phyloP scores from a whole-genome alignment of 2,329 filamentous ascomycete genomes.

The Fusarium euwallaceae region DNA sequence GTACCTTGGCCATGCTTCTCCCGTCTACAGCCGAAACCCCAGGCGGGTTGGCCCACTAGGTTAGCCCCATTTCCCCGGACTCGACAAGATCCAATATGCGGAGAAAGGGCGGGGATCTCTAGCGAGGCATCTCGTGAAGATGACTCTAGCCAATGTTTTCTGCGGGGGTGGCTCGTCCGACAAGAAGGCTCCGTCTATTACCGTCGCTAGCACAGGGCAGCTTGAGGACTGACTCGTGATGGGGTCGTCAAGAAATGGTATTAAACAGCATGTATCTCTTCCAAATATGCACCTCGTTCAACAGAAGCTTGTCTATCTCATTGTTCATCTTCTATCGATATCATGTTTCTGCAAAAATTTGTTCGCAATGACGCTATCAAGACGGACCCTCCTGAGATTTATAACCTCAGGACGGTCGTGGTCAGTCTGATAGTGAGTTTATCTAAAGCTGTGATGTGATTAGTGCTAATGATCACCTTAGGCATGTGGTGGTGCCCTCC shows the following conservation, averaged over 20 bases:
- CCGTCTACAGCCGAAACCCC: neutral
- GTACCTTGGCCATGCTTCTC: neutral
- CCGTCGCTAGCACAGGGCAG: neutral
- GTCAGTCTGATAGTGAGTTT: slow-evolving; percentile 19
- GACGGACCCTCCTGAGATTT: slow-evolving; percentile 23
- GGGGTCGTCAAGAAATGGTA: neutral
- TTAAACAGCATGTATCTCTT: neutral
- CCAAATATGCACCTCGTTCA: neutral
- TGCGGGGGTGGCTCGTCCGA: neutral
- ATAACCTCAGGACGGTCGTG: slow-evolving; percentile 21
- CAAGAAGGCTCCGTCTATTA: neutral
- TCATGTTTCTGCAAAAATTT: slow-evolving; percentile 26
- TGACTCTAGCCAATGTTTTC: neutral
- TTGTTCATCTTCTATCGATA: neutral
- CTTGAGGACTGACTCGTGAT: neutral
- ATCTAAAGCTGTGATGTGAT: neutral
- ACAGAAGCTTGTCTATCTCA: neutral
- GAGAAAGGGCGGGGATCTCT: neutral
- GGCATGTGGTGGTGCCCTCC: neutral
- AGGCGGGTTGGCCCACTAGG: neutral
- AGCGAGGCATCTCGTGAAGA: neutral
- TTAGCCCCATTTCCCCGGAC: neutral
- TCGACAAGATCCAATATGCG: neutral
- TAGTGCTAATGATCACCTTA: neutral
- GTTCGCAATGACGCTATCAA: slow-evolving; percentile 29